These are phyloP conservation scores for Plantago coronopus DNA, from an alignment of 305 asterid genomes.

Conservation along the genomic window DNA sequence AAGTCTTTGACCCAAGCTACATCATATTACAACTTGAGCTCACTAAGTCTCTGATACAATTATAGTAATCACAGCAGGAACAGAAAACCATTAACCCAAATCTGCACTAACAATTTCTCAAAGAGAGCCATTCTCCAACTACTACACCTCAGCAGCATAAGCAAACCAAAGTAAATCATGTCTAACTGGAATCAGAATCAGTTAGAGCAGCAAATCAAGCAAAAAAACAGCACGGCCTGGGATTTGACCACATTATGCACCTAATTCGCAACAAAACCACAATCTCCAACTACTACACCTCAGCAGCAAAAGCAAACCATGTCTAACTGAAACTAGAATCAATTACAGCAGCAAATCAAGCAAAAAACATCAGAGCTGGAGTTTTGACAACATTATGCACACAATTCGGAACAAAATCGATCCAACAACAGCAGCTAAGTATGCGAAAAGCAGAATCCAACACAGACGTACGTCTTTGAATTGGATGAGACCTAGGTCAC, in stretches of 20 bases:
- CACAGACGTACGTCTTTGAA: constrained; percentile 69
- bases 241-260: background rate
- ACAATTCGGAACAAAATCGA: constrained; percentile 13
- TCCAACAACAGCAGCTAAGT: constrained; percentile 2
- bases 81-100: background rate
- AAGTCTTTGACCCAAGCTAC: background rate
- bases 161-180: background rate
- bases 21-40: background rate
- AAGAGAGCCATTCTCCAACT: too few species aligned
- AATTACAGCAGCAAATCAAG: background rate
- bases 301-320: background rate
- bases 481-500: constrained; percentile 87
- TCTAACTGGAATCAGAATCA: background rate
- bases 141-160: background rate
- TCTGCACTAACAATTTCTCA: too few species aligned
- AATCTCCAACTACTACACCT: too few species aligned
- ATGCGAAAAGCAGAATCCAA: background rate
- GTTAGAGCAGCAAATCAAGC: background rate
- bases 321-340: background rate
- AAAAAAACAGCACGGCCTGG: background rate
- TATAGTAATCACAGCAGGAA: too few species aligned
- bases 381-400: background rate
- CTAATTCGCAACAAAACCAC: constrained; percentile 2
- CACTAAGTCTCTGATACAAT: background rate
- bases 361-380: background rate